Percentiles rank a stretch among this genome's conserved stretches.
Evolutionary conservation across 495 filamentous ascomycete genomes (phyloP).

Genomic region (Chaetomium cochliodes): DNA sequence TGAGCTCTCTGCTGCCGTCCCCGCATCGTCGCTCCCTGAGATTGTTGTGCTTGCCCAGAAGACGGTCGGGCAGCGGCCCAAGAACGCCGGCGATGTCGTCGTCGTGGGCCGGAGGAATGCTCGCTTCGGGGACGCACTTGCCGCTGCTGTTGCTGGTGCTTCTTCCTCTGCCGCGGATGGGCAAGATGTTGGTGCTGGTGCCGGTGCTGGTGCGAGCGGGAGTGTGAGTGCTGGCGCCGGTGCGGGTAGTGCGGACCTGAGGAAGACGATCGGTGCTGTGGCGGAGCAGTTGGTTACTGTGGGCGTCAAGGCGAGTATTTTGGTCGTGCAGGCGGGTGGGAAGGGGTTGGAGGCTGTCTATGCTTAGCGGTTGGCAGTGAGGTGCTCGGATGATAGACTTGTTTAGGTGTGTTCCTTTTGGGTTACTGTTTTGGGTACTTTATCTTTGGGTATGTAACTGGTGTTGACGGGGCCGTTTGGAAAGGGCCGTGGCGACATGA

Average conservation of each 20-base stretch:
- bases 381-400: neutral
- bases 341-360: slow-evolving; percentile 21
- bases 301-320: slow-evolving; percentile 67
- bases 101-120: slow-evolving; percentile 64
- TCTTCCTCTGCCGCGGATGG: neutral
- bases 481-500: neutral
- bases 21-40: slow-evolving; percentile 26
- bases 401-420: neutral
- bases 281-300: slow-evolving; percentile 62
- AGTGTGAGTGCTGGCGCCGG: neutral
- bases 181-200: neutral
- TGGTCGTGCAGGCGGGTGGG: slow-evolving; percentile 70
- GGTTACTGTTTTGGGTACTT: neutral
- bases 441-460: neutral
- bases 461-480: neutral
- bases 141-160: neutral
- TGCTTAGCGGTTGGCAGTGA: neutral
- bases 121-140: slow-evolving; percentile 24
- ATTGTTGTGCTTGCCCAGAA: slow-evolving; percentile 50
- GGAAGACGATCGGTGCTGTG: slow-evolving; percentile 63
- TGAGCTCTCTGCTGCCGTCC: slow-evolving; percentile 11
- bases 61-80: slow-evolving; percentile 59
- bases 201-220: neutral
- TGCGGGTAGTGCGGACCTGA: slow-evolving; percentile 42
- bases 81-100: slow-evolving; percentile 76